Percentiles rank a stretch among this genome's conserved stretches.
These are phyloP conservation scores for Pseudogymnoascus sp. DNA, from an alignment of 2,329 filamentous ascomycete species.

Conservation along the genomic window DNA sequence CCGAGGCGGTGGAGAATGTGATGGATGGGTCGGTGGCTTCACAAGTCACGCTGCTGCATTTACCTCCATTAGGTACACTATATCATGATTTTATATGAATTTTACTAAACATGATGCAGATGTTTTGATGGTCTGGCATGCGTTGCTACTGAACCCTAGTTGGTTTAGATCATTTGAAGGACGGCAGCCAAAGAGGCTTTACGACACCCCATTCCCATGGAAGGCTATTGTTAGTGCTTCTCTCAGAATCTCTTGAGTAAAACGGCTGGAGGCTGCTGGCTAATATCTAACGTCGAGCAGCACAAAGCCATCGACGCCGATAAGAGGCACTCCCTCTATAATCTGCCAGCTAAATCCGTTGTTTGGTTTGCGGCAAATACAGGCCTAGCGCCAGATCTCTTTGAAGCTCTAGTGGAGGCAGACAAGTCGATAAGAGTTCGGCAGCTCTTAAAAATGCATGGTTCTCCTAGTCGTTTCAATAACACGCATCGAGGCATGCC, in stretches of 20 bases:
- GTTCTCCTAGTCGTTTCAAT: background rate
- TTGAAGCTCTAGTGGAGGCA: background rate
- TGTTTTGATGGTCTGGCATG: constrained; percentile 23
- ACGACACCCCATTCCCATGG: background rate
- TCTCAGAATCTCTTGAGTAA: background rate
- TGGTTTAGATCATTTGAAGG: constrained; percentile 12
- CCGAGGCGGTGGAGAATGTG: constrained; percentile 15
- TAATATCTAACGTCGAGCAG: background rate
- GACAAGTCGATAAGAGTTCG: background rate
- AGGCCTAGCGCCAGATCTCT: background rate
- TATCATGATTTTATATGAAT: constrained; percentile 21
- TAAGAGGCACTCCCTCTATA: background rate
- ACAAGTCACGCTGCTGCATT: background rate
- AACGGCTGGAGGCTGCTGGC: background rate
- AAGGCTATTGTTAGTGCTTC: background rate
- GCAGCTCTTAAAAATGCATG: background rate
- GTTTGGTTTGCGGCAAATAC: background rate
- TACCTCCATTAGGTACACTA: background rate
- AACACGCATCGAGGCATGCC: background rate
- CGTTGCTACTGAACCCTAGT: constrained; percentile 10
- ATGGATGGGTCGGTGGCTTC: constrained; percentile 13
- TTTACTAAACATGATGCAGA: constrained; percentile 25
- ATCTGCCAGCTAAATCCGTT: background rate
- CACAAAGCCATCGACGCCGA: background rate
- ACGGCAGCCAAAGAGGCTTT: background rate